These are phyloP conservation scores for Phlebopus sp. DNA, from an alignment of 1,284 basidiomycete genomes.

Conservation along the genomic window DNA sequence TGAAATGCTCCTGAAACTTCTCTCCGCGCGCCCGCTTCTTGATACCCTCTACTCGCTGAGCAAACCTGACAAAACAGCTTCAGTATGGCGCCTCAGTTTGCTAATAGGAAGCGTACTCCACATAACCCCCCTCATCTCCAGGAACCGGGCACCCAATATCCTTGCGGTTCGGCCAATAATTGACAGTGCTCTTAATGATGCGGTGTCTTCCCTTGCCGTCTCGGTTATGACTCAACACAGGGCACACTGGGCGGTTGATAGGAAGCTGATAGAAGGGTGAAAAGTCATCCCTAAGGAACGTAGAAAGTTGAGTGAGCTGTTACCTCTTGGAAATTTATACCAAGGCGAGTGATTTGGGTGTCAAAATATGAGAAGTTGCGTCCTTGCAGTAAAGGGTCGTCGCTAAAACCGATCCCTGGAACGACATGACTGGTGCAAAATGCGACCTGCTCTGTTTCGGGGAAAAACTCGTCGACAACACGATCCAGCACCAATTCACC, in stretches of 20 bases:
- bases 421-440: slow-evolving; percentile 83
- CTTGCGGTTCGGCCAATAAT: slow-evolving; percentile 77
- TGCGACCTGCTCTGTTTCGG: slow-evolving; percentile 80
- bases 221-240: slow-evolving; percentile 70
- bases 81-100: not conserved
- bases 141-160: slow-evolving; percentile 49
- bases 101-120: slow-evolving; percentile 41
- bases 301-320: slow-evolving; percentile 4
- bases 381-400: slow-evolving; percentile 81
- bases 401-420: slow-evolving; percentile 78
- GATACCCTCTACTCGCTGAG: slow-evolving; percentile 54
- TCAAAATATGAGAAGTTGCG: slow-evolving; percentile 85
- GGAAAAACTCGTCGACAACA: slow-evolving; percentile 72
- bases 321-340: slow-evolving; percentile 69
- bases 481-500: slow-evolving; percentile 75
- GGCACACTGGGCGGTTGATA: slow-evolving; percentile 81
- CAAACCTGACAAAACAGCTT: slow-evolving; percentile 34
- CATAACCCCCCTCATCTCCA: slow-evolving; percentile 54
- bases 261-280: slow-evolving; percentile 53
- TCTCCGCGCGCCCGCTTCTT: slow-evolving; percentile 66
- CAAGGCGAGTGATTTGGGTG: slow-evolving; percentile 73
- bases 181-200: slow-evolving; percentile 60
- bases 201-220: slow-evolving; percentile 61
- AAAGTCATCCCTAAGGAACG: not conserved
- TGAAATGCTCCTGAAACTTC: slow-evolving; percentile 74